Percentiles rank a stretch among this genome's conserved stretches.
phyloP scores from a whole-genome alignment of 2,329 filamentous ascomycete genomes.

The Emergomyces orientalis region DNA sequence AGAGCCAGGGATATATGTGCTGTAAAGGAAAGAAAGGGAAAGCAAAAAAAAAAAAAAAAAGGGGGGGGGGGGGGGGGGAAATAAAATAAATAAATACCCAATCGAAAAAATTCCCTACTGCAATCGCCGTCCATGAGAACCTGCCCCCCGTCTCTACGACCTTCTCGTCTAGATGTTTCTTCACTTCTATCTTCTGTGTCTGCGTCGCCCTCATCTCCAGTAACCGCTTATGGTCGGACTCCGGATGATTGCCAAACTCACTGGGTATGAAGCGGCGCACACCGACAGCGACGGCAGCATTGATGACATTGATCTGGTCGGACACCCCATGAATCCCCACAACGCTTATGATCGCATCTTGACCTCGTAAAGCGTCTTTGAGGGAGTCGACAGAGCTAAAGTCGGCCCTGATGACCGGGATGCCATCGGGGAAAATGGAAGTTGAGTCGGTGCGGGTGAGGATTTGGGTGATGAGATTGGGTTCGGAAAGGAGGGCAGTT shows the following conservation, averaged over 20 bases:
- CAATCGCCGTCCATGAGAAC: slow-evolving; percentile 14
- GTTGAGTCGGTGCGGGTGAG: slow-evolving; percentile 11
- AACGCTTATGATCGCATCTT: slow-evolving; percentile 18
- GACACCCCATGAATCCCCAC: slow-evolving; percentile 8
- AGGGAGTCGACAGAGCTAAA: slow-evolving; percentile 17
- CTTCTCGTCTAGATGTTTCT: slow-evolving; percentile 14
- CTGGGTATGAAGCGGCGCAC: slow-evolving; percentile 9
- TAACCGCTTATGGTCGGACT: background rate
- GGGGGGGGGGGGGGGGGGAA: no score
- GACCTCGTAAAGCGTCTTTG: slow-evolving; percentile 13
- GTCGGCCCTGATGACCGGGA: slow-evolving; percentile 14
- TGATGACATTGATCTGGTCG: slow-evolving; percentile 6
- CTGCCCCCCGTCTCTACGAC: slow-evolving; percentile 6
- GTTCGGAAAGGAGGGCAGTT: slow-evolving; percentile 19
- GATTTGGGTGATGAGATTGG: slow-evolving; percentile 18
- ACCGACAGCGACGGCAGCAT: slow-evolving; percentile 6
- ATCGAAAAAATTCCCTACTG: slow-evolving; percentile 14
- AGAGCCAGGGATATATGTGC: background rate
- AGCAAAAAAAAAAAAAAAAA: background rate
- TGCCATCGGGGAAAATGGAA: slow-evolving; percentile 9
- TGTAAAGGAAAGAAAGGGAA: no score
- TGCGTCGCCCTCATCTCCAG: slow-evolving; percentile 8
- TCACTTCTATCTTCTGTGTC: slow-evolving; percentile 12
- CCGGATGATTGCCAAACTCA: slow-evolving; percentile 8
- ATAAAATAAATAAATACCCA: slow-evolving; percentile 6